Conservation (phyloP, 257 asterid genomes). For the Osmanthus fragrans region DNA sequence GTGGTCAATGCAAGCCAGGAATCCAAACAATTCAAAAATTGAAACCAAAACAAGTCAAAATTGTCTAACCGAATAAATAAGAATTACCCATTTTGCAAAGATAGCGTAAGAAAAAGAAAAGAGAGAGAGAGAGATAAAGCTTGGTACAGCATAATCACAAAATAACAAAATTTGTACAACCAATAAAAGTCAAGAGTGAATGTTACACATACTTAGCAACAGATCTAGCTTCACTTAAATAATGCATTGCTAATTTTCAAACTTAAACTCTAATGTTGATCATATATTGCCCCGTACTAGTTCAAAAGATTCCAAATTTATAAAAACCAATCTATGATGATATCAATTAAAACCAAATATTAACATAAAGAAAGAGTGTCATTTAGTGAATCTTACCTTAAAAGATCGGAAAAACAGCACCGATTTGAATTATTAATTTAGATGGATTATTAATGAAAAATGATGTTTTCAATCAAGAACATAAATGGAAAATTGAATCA, state of each 20-base stretch:
- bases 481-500: constrained; percentile 26
- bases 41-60: constrained; percentile 26
- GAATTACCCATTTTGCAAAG: neutral
- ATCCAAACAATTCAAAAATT: constrained; percentile 19
- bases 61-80: constrained; percentile 2
- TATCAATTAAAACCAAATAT: constrained; percentile 2
- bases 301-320: constrained; percentile 25
- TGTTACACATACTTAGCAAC: constrained; percentile 29
- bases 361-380: constrained; percentile 22
- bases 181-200: constrained; percentile 32
- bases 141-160: constrained; percentile 12
- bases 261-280: constrained; percentile 26
- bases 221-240: constrained; percentile 33
- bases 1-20: constrained; percentile 21
- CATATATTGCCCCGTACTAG: constrained; percentile 9
- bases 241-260: constrained; percentile 29
- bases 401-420: constrained; percentile 23
- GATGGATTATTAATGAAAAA: constrained; percentile 24
- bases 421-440: constrained; percentile 28
- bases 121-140: neutral
- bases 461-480: constrained; percentile 23
- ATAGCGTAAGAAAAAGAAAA: constrained; percentile 5
- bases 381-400: constrained; percentile 39
- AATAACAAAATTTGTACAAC: constrained; percentile 18
- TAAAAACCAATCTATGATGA: neutral